These are phyloP conservation scores for Saccharomycopsis fodiens DNA, from an alignment of 805 yeast species.

Conservation along the genomic window DNA sequence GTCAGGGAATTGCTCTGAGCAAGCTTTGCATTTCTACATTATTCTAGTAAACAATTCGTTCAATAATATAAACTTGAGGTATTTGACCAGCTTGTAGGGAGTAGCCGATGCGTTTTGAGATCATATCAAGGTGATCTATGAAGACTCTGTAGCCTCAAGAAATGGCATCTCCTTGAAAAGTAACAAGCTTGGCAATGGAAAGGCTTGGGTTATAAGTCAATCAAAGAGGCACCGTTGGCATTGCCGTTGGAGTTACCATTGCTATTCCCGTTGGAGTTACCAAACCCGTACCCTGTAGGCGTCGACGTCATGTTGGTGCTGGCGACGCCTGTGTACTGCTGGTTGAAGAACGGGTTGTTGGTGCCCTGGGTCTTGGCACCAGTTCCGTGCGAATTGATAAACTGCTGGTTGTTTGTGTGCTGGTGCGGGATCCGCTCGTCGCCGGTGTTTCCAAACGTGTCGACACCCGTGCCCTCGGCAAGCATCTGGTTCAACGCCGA, in stretches of 20 bases:
- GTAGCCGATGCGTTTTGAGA: too few relatives aligned
- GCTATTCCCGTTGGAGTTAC: constrained; percentile 45
- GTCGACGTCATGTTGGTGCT: constrained; percentile 62
- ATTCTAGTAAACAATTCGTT: background rate
- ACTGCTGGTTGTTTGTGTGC: constrained; percentile 73
- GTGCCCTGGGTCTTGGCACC: constrained; percentile 47
- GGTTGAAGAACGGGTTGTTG: constrained; percentile 39
- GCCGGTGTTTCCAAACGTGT: constrained; percentile 88
- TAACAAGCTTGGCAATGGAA: too few relatives aligned
- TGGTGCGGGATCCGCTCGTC: constrained; percentile 84
- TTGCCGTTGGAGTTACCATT: constrained; percentile 3
- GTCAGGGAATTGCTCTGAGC: background rate
- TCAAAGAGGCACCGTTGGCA: constrained; percentile 15
- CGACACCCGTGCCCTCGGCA: constrained; percentile 85
- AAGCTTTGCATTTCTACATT: background rate
- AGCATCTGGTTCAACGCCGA: constrained; percentile 71
- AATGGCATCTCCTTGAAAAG: too few relatives aligned
- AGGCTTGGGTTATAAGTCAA: constrained; percentile 20
- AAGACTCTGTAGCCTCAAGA: too few relatives aligned
- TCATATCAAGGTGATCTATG: too few relatives aligned
- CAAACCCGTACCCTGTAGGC: constrained; percentile 92
- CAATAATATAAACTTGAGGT: background rate
- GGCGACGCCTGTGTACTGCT: constrained; percentile 70
- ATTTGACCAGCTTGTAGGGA: background rate
- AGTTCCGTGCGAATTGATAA: constrained; percentile 83